phyloP scores from a whole-genome alignment of 768 basidiomycete species.

The Collybiopsis confluens region DNA sequence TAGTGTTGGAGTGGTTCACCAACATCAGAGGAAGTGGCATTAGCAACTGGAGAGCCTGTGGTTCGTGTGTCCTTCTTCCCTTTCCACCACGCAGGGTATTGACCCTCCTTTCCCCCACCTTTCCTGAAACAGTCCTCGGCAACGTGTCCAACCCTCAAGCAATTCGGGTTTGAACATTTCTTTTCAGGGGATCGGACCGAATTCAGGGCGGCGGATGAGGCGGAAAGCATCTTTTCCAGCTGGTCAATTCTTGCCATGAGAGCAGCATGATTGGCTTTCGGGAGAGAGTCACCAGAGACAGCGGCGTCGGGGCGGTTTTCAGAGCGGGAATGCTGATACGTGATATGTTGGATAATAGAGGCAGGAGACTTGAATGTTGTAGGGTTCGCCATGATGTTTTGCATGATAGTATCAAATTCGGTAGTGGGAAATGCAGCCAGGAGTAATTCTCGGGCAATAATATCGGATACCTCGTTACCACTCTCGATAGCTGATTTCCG shows the following conservation, averaged over 20 bases:
- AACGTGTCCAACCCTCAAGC: conserved; percentile 5
- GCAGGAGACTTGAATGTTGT: neutral
- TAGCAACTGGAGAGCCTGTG: neutral
- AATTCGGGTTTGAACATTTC: neutral
- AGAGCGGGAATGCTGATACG: neutral
- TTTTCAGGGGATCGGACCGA: neutral
- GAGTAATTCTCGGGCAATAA: neutral
- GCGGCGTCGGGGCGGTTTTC: neutral
- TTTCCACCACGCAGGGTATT: conserved; percentile 14
- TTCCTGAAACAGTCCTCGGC: conserved; percentile 7
- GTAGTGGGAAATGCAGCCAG: neutral
- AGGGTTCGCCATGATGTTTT: neutral
- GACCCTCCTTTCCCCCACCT: conserved; percentile 11
- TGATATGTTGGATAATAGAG: neutral
- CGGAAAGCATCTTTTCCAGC: neutral
- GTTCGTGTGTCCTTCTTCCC: neutral
- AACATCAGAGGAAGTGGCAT: neutral
- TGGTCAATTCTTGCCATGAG: neutral
- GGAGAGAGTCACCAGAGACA: neutral
- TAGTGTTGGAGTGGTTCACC: neutral
- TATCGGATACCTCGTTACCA: neutral
- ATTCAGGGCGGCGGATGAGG: neutral
- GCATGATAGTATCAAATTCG: neutral
- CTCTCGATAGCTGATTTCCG: neutral
- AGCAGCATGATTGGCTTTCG: neutral